phyloP scores from a whole-genome alignment of 2,329 filamentous ascomycete species.

The Fusarium miscanthi region DNA sequence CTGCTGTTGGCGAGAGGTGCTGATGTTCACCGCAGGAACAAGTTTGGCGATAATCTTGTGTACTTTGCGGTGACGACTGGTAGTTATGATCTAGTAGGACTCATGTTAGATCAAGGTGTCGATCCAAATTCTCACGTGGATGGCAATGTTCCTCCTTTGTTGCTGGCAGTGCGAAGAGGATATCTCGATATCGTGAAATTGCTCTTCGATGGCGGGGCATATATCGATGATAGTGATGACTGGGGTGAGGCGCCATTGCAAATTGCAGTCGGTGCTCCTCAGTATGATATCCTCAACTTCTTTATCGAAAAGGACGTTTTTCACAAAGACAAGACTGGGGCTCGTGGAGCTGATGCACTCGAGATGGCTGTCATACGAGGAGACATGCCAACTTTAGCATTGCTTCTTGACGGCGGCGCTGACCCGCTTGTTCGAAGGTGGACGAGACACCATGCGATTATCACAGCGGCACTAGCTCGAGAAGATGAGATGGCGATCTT shows the following conservation, averaged over 20 bases:
- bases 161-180: not conserved
- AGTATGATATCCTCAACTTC: not conserved
- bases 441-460: not conserved
- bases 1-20: not conserved
- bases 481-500: not conserved
- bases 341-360: not conserved
- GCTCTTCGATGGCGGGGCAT: not conserved
- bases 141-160: not conserved
- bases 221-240: not conserved
- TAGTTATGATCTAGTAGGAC: not conserved
- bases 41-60: not conserved
- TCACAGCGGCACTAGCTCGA: not conserved
- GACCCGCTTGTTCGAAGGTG: not conserved
- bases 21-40: not conserved
- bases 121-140: not conserved
- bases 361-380: not conserved
- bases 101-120: not conserved
- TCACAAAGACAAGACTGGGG: not conserved
- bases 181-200: not conserved
- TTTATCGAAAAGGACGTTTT: not conserved
- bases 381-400: not conserved
- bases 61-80: not conserved
- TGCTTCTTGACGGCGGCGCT: slow-evolving; percentile 6
- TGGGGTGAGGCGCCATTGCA: not conserved
- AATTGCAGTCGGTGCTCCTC: not conserved